phyloP scores from a whole-genome alignment of 2,329 filamentous ascomycete species.

The Penicillium concentricum region DNA sequence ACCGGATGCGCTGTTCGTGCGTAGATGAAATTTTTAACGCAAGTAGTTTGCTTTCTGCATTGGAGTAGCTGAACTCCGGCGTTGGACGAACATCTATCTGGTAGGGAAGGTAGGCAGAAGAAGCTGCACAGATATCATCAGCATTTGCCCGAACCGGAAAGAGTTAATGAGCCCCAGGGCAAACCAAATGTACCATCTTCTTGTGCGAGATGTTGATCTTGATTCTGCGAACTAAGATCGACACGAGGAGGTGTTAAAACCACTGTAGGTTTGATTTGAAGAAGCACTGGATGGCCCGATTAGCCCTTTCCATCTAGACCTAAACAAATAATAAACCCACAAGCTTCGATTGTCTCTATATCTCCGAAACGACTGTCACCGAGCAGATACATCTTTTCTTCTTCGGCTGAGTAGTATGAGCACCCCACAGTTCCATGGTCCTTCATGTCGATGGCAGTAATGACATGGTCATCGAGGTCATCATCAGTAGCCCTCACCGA shows the following conservation, averaged over 20 bases:
- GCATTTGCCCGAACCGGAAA: not conserved
- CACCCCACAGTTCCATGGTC: constrained; percentile 74
- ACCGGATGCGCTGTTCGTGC: constrained; percentile 50
- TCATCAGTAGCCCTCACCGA: constrained; percentile 40
- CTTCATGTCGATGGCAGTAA: constrained; percentile 77
- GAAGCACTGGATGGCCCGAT: constrained; percentile 50
- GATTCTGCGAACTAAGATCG: constrained; percentile 43
- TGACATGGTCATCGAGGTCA: constrained; percentile 62
- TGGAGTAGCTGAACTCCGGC: constrained; percentile 68
- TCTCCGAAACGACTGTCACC: constrained; percentile 71
- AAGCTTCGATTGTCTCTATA: constrained; percentile 65
- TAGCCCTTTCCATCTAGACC: not conserved
- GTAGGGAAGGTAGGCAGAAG: constrained; percentile 57
- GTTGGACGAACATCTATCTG: constrained; percentile 67
- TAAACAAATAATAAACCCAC: constrained; percentile 28
- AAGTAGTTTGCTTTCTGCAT: constrained; percentile 65
- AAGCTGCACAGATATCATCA: constrained; percentile 32
- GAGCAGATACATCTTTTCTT: constrained; percentile 71
- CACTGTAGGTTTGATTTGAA: constrained; percentile 61
- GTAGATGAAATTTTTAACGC: constrained; percentile 55
- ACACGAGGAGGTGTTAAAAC: constrained; percentile 58
- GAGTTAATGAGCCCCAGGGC: not conserved
- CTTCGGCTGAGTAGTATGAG: constrained; percentile 72
- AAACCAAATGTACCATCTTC: constrained; percentile 34
- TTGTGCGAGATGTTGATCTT: constrained; percentile 46